Evolutionary conservation across 495 filamentous ascomycete species (phyloP), one percentile per base, ranked within the genome.

Genomic region (Pyronema domesticum): DNA sequence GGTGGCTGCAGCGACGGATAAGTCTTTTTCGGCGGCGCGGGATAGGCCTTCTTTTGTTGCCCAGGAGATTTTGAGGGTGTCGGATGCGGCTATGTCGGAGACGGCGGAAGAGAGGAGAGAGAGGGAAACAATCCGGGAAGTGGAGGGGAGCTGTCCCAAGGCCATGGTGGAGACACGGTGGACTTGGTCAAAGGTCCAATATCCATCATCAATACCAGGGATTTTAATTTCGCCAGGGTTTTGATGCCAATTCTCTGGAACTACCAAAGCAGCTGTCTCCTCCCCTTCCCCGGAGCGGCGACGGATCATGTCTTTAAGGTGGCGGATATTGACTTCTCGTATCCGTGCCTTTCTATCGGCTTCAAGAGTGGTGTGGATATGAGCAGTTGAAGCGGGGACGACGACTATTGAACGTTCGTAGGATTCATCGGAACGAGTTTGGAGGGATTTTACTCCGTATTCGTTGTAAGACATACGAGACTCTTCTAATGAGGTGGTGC

Each of bases 291-390:
- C 68, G 42, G 57, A 66, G 57, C 57, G 60, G 54, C 59, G 64
- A 43, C 48, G 66, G 44, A 62, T 67, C 78, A 87, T 83, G 55
- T 77, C 75, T 56, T 79, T 74, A 6, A 88, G 64, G 67, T 87
- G 81, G 2, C 83, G 74, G 23, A 83, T 70, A 60, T 88, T 87
- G 46, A 85, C 80, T 18, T 73, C 71, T 54, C 72, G 61, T 9
- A 74, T 81, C 37, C 78, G 71, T 42, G 69, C 68, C 55, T 68
- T 73, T 49, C 71, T 70, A 45, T 70, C 49, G 23, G 58, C 17
- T 63, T 67, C 43, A 51, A 64, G 40, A n/a, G 55, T 50, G 23
- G 50, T 37, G 13, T 60, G 58, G 35, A 63, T 47, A 8, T 55
- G 47, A 39, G 57, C 57, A 19, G 53, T 55, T 3, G 54, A 51